These are phyloP conservation scores for Jimgerdemannia lactiflua DNA, from an alignment of 192 early-diverging fungal species.

Conservation along the genomic window DNA sequence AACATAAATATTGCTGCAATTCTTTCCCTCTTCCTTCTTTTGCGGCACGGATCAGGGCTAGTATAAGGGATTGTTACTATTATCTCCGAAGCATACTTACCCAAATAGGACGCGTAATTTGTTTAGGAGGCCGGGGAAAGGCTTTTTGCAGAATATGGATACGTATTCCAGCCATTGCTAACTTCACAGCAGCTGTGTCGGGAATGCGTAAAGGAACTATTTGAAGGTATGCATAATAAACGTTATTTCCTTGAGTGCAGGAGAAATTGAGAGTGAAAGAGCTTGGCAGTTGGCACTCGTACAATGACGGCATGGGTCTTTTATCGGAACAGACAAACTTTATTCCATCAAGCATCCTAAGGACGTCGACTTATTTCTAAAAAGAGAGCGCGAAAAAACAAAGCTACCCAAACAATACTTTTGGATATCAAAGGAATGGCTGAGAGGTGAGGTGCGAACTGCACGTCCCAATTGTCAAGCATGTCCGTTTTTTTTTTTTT, in stretches of 20 bases:
- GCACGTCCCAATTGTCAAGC: too few species aligned
- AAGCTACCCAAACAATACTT: background rate
- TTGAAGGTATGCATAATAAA: conserved; percentile 12
- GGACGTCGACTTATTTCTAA: conserved; percentile 19
- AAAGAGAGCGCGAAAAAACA: background rate
- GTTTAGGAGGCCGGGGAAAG: conserved; percentile 6
- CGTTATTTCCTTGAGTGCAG: background rate
- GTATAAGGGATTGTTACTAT: too few species aligned
- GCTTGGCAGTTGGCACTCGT: too few species aligned
- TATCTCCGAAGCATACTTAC: background rate
- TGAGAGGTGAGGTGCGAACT: background rate
- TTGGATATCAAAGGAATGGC: background rate
- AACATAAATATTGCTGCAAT: background rate
- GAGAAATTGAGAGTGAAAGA: background rate
- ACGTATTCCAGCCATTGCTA: conserved; percentile 10
- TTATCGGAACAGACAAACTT: conserved; percentile 19
- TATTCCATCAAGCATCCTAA: conserved; percentile 18
- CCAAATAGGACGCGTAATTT: background rate
- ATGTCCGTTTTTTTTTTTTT: background rate
- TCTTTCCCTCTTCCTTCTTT: background rate
- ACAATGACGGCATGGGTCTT: background rate
- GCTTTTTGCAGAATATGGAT: conserved; percentile 5
- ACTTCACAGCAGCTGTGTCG: conserved; percentile 16
- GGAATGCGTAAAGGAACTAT: conserved; percentile 9
- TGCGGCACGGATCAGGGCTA: too few species aligned